Evolutionary conservation across 371 early-diverging fungal species (phyloP).

Genomic region (Mucor sp.): DNA sequence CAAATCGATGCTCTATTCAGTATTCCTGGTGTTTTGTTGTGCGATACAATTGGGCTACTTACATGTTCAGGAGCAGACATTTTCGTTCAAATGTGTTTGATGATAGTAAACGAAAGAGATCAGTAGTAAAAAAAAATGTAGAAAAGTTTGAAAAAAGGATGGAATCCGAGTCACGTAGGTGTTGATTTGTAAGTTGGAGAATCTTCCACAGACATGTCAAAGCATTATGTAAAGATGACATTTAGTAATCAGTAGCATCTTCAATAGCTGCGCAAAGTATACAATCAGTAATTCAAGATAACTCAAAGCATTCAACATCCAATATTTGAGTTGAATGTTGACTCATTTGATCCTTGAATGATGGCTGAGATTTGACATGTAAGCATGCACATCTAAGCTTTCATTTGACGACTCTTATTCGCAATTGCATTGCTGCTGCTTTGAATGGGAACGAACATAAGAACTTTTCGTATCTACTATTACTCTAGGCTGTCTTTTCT

Average conservation of each 20-base stretch:
- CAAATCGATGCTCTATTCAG: neutral
- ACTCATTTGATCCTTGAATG: too few relatives aligned
- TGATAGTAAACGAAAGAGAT: neutral
- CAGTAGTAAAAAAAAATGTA: neutral
- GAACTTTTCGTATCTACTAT: too few relatives aligned
- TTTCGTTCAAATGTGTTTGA: neutral
- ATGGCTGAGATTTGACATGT: too few relatives aligned
- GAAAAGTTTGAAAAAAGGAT: neutral
- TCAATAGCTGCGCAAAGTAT: neutral
- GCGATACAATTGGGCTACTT: neutral
- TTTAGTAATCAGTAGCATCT: neutral
- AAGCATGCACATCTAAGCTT: too few relatives aligned
- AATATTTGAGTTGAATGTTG: neutral
- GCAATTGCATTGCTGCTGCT: too few relatives aligned
- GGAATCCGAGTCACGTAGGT: neutral
- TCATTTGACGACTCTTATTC: too few relatives aligned
- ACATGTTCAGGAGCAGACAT: constrained; percentile 22
- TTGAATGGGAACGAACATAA: too few relatives aligned
- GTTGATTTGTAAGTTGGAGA: constrained; percentile 1
- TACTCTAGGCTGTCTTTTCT: too few relatives aligned
- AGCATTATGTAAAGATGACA: neutral
- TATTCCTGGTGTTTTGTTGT: neutral
- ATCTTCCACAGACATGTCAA: neutral
- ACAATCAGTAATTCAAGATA: neutral
- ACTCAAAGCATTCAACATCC: neutral